Percentiles rank a stretch among this genome's conserved stretches.
phyloP scores from a whole-genome alignment of 2,329 filamentous ascomycete species.

The Kalmusia sp. region DNA sequence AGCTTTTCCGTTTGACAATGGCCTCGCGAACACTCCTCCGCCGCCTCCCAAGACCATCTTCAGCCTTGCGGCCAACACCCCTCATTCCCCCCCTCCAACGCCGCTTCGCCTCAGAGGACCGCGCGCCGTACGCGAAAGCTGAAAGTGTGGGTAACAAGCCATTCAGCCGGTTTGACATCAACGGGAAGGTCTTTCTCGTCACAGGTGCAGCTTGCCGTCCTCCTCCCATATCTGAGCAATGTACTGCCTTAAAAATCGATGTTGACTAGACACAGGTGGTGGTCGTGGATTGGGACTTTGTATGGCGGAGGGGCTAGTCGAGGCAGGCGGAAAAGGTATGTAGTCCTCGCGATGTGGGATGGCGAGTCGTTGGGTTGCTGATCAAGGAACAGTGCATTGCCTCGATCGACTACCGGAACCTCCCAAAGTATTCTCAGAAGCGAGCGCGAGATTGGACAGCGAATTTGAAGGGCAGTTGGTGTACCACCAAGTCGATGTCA shows the following conservation, averaged over 20 bases:
- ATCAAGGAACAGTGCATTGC: slow-evolving; percentile 61
- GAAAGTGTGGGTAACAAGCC: slow-evolving; percentile 24
- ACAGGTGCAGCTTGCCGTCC: slow-evolving; percentile 69
- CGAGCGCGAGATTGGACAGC: slow-evolving; percentile 65
- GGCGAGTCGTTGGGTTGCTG: background rate
- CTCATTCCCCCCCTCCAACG: background rate
- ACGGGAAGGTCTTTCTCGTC: slow-evolving; percentile 52
- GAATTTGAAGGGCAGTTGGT: slow-evolving; percentile 69
- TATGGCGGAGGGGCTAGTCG: slow-evolving; percentile 74
- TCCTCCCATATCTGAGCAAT: slow-evolving; percentile 50
- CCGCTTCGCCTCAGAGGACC: slow-evolving; percentile 9
- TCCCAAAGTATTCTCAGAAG: slow-evolving; percentile 65
- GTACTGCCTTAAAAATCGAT: slow-evolving; percentile 34
- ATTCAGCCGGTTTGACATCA: slow-evolving; percentile 38
- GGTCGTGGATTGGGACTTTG: slow-evolving; percentile 73
- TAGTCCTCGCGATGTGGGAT: slow-evolving; percentile 5
- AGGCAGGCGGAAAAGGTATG: slow-evolving; percentile 72
- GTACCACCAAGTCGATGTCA: slow-evolving; percentile 82
- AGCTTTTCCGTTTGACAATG: background rate
- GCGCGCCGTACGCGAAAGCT: slow-evolving; percentile 25
- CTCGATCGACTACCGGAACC: slow-evolving; percentile 67
- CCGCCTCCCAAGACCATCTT: background rate
- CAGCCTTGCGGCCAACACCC: slow-evolving; percentile 1
- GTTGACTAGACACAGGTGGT: slow-evolving; percentile 61
- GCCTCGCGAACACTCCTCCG: background rate